Evolutionary conservation across 495 filamentous ascomycete genomes (phyloP), one percentile per base, ranked within the genome.

Genomic region (Hypoxylon lienhwacheense): DNA sequence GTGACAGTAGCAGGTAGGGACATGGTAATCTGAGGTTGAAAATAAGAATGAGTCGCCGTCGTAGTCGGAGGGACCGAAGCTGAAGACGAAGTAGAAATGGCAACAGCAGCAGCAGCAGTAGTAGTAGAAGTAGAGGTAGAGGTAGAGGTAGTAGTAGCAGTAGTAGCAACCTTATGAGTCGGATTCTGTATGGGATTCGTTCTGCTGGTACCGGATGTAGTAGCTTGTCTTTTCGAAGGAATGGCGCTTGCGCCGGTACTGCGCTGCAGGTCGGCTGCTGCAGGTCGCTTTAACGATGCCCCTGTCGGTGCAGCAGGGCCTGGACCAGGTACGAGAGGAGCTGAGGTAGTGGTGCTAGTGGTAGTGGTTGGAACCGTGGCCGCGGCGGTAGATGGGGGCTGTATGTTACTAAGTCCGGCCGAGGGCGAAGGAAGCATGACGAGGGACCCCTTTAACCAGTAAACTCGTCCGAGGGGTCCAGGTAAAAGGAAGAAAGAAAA

Each of bases 181-280:
- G 55, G 54, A 34, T 51, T 63, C 49, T 54, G 55, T 36, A 61
- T 47, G 33, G 58, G 59, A 49, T 61, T 61, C 36, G 54, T 25
- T 32, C 53, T n/a, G n/a, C n/a, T 60, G 33, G 43, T 50, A 47
- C 48, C 54, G 42, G 58, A 63, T 52, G 62, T 63, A 58, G 65
- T 62, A 58, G 65, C 65, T 59, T 65, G 65, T 47, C 62, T 54
- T 51, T 67, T 67, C 42, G 65, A 65, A 56, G 65, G 59, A 53
- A 63, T 65, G 59, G 58, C 65, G 62, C 62, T 67, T 59, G 55
- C 40, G 51, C 65, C 65, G 62, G 65, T 53, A 67, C 39, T 67
- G 55, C 59, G 65, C 58, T 67, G 65, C 62, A 67, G 65, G 57
- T 67, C 65, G 59, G 65, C 59, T 65, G 65, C 61, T 55, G 65